phyloP scores from a whole-genome alignment of 345 rosid species.

The Streptanthus diversifolius region DNA sequence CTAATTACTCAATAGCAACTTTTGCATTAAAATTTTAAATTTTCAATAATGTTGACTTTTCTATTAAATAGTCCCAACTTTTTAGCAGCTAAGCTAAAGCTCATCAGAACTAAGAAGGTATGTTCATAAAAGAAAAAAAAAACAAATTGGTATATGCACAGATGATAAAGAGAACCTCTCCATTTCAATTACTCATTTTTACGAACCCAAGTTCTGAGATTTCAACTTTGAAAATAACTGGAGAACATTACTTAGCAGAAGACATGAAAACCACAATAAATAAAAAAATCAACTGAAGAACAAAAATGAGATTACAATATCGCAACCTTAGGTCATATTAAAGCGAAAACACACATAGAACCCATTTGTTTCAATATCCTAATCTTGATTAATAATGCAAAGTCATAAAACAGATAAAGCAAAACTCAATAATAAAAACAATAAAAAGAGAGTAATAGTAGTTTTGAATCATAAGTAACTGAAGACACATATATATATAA shows the following conservation, averaged over 20 bases:
- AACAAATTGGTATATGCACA: neutral
- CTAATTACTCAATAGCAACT: slow-evolving; percentile 32
- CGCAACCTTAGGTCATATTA: neutral
- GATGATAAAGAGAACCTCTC: slow-evolving; percentile 9
- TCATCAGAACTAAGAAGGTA: slow-evolving; percentile 27
- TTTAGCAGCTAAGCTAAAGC: slow-evolving; percentile 22
- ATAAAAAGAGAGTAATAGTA: neutral
- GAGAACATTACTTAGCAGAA: neutral
- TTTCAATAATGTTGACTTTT: slow-evolving; percentile 28
- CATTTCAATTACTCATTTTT: slow-evolving; percentile 8
- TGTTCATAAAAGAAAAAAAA: neutral
- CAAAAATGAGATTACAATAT: slow-evolving; percentile 11
- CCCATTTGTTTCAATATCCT: slow-evolving; percentile 3
- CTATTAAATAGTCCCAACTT: slow-evolving; percentile 18
- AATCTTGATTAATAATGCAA: slow-evolving; percentile 1
- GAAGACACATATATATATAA: neutral
- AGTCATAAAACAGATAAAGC: slow-evolving; percentile 2
- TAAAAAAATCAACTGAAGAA: slow-evolving; percentile 5
- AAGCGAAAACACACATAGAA: slow-evolving; percentile 12
- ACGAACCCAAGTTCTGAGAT: neutral
- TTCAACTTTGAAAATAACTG: neutral
- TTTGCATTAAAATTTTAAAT: slow-evolving; percentile 16
- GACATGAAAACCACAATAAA: neutral
- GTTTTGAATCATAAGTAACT: slow-evolving; percentile 4
- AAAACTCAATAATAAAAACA: slow-evolving; percentile 15